These are phyloP conservation scores for Choanephora cucurbitarum DNA, from an alignment of 371 early-diverging fungal species.

Conservation along the genomic window DNA sequence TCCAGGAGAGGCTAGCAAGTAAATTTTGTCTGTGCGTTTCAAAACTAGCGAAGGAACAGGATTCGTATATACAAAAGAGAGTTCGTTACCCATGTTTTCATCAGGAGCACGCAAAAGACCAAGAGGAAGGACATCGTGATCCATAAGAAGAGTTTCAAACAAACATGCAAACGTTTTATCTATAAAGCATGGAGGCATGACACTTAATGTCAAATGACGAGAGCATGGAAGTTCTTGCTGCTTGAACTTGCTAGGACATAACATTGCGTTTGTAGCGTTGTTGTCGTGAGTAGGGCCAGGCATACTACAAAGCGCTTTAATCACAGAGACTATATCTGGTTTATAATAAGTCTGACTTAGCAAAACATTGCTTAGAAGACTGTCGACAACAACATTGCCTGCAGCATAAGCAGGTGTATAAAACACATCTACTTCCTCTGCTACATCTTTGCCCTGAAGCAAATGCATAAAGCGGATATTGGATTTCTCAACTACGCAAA, in stretches of 20 bases:
- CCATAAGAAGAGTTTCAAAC: slow-evolving; percentile 40
- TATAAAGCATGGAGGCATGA: slow-evolving; percentile 36
- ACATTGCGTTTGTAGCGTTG: slow-evolving; percentile 23
- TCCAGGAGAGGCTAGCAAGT: slow-evolving; percentile 32
- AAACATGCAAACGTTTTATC: slow-evolving; percentile 39
- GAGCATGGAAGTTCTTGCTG: slow-evolving; percentile 21
- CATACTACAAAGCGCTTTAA: slow-evolving; percentile 55
- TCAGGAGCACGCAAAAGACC: slow-evolving; percentile 51
- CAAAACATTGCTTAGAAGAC: slow-evolving; percentile 46
- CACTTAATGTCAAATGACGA: slow-evolving; percentile 35
- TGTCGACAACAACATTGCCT: slow-evolving; percentile 50
- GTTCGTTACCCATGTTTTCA: slow-evolving; percentile 43
- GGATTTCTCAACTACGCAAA: slow-evolving; percentile 35
- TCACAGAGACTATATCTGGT: slow-evolving; percentile 49
- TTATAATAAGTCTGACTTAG: slow-evolving; percentile 52
- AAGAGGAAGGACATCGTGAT: slow-evolving; percentile 42
- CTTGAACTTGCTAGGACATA: slow-evolving; percentile 22
- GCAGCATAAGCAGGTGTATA: slow-evolving; percentile 51
- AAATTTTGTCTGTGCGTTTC: slow-evolving; percentile 30
- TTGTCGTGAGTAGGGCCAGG: slow-evolving; percentile 40
- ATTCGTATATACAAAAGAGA: slow-evolving; percentile 56
- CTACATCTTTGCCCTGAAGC: slow-evolving; percentile 34
- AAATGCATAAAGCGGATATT: slow-evolving; percentile 53
- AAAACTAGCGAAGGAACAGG: slow-evolving; percentile 43
- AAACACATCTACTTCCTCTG: slow-evolving; percentile 33